Evolutionary conservation across 805 yeast genomes (phyloP), one percentile per base, ranked within the genome.

Genomic region (Barnettozyma wickerhamii): DNA sequence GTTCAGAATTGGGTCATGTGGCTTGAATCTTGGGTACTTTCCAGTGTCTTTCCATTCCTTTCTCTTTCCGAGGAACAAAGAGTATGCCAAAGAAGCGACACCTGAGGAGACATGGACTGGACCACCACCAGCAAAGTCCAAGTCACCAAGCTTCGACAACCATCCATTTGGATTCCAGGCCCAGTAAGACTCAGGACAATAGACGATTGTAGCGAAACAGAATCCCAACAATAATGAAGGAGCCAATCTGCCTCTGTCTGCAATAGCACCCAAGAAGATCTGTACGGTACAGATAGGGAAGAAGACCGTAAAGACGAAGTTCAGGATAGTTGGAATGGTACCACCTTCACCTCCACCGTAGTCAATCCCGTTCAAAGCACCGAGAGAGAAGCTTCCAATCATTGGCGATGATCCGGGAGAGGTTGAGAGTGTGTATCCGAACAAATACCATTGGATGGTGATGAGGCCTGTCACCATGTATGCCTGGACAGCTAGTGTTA

Each of bases 91-190:
- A 2, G 96, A 96, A 26, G 89, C 87, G 19, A 88, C 85, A 46
- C 98, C 98, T 30, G 95, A 81, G 20, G 89, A 73, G 43, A 93
- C 86, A 64, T 91, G 98, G 15, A 91, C 96, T 2, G 97, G 96
- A 2, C 97, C 98, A 42, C 98, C 98, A 35, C 99, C 99, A n/a
- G 99, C 99, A 61, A 87, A 91, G 62, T 91, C 99, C 38, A 90
- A 70, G 4, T 81, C 97, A n/a, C 95, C 96, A 75, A 95, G 85
- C 50, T 77, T 72, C 47, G 74, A 74, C 30, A 95, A 95, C 97
- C 97, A 91, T 33, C 99, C 98, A 40, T 84, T 84, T 1, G 84
- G 59, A 44, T 86, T 85, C 98, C 98, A 91, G 40, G 85, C 80
- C 97, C 98, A 90, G 65, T 80, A 88, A 5, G 95, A 93, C 18